Percentiles rank a stretch among this genome's conserved stretches.
Evolutionary conservation across 139 green algal species (phyloP).

Genomic region (Tetradesmus obliquus): DNA sequence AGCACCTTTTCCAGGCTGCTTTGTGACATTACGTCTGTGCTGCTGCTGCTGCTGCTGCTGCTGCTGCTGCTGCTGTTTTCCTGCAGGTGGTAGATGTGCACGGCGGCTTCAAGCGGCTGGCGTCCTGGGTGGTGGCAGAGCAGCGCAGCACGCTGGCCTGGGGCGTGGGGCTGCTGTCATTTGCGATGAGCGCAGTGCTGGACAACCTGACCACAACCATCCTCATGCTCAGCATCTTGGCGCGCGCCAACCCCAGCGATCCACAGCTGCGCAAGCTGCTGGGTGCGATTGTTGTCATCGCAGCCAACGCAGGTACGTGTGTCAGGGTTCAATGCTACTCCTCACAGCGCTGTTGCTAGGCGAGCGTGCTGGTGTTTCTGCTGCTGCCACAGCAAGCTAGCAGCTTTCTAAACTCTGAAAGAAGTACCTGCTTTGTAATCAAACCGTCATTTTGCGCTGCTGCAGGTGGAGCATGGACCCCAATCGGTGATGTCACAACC

Average conservation of each 20-base stretch:
- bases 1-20: too few species aligned
- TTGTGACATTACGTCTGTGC: background rate
- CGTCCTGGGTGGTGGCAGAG: slow-evolving; percentile 8
- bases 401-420: too few species aligned
- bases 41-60: background rate
- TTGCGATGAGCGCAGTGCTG: slow-evolving; percentile 74
- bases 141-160: slow-evolving; percentile 49
- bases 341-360: too few species aligned
- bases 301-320: slow-evolving; percentile 82
- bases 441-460: background rate
- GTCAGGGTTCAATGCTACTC: too few species aligned
- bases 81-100: slow-evolving; percentile 31
- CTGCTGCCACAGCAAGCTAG: background rate
- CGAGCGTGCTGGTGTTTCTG: background rate
- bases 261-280: slow-evolving; percentile 68
- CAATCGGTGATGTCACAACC: slow-evolving; percentile 77
- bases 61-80: background rate
- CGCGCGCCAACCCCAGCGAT: slow-evolving; percentile 23
- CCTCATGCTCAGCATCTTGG: slow-evolving; percentile 80
- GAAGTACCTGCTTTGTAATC: too few species aligned
- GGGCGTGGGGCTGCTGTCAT: slow-evolving; percentile 60
- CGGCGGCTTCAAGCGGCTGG: slow-evolving; percentile 67
- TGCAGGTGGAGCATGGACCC: slow-evolving; percentile 77
- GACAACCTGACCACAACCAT: slow-evolving; percentile 88
- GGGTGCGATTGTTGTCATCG: slow-evolving; percentile 78